These are phyloP conservation scores for Byssoonygena ceratinophila DNA, from an alignment of 2,329 filamentous ascomycete genomes.

Conservation along the genomic window DNA sequence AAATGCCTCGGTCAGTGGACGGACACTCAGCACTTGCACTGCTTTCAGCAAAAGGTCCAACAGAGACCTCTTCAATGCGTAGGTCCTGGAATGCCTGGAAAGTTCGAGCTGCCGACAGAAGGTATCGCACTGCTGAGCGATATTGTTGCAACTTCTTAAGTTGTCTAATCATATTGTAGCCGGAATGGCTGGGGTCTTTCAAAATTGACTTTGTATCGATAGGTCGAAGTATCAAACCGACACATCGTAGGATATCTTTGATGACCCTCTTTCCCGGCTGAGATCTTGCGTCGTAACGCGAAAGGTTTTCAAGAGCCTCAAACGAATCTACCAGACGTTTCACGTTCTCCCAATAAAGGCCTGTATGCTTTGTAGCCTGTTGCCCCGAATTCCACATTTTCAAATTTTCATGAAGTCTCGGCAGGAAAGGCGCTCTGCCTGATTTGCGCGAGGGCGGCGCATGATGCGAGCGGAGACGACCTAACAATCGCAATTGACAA, in stretches of 20 bases:
- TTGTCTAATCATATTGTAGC: not conserved
- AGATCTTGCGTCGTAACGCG: not conserved
- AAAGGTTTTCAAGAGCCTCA: not conserved
- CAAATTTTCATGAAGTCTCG: not conserved
- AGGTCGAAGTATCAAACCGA: not conserved
- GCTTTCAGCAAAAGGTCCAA: not conserved
- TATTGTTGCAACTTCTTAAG: not conserved
- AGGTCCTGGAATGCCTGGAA: not conserved
- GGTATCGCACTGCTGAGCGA: not conserved
- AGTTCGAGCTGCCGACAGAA: not conserved
- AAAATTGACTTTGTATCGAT: not conserved
- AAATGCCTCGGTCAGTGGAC: not conserved
- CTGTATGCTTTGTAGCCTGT: not conserved
- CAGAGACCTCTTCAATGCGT: not conserved
- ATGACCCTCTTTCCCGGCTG: not conserved
- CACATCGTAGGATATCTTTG: not conserved
- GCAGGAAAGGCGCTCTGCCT: not conserved
- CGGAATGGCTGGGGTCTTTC: not conserved
- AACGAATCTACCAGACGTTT: not conserved
- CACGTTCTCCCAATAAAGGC: not conserved
- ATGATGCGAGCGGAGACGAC: constrained; percentile 5
- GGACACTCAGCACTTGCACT: not conserved
- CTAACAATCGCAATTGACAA: constrained; percentile 1
- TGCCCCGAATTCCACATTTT: not conserved
- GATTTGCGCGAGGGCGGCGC: not conserved